Percentiles rank a stretch among this genome's conserved stretches.
Evolutionary conservation across 1,284 basidiomycete species (phyloP).

Genomic region (Porodaedalea pini): DNA sequence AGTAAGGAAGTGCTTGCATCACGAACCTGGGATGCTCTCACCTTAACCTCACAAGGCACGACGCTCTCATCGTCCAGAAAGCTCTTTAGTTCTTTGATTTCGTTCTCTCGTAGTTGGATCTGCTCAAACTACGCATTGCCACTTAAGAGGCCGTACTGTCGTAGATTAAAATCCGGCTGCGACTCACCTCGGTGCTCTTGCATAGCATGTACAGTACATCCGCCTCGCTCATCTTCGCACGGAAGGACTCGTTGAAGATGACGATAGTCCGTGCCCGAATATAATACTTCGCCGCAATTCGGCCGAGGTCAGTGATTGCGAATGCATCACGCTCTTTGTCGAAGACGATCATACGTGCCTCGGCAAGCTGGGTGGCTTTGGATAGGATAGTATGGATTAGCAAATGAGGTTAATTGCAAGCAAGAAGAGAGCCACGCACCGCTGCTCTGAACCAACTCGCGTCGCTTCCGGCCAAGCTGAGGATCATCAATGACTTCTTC

Average conservation of each 20-base stretch:
- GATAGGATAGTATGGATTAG: too few relatives aligned
- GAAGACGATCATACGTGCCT: slow-evolving; percentile 82
- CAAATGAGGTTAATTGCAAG: too few relatives aligned
- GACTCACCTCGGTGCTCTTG: slow-evolving; percentile 80
- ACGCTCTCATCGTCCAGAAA: slow-evolving; percentile 52
- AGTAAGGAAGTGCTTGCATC: neutral
- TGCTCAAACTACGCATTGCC: slow-evolving; percentile 76
- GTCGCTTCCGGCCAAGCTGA: slow-evolving; percentile 71
- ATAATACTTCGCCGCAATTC: slow-evolving; percentile 97
- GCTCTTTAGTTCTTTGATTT: slow-evolving; percentile 78
- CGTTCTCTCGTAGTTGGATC: slow-evolving; percentile 89
- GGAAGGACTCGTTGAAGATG: slow-evolving; percentile 84
- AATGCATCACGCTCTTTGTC: slow-evolving; percentile 64
- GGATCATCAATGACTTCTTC: slow-evolving; percentile 77
- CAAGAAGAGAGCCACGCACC: too few relatives aligned
- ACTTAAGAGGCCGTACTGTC: slow-evolving; percentile 1
- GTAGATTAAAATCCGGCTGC: neutral
- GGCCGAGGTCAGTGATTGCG: slow-evolving; percentile 81
- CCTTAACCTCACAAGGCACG: slow-evolving; percentile 78
- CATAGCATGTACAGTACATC: slow-evolving; percentile 87
- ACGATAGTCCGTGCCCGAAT: slow-evolving; percentile 86
- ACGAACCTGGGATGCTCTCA: slow-evolving; percentile 30
- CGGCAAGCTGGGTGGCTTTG: slow-evolving; percentile 74
- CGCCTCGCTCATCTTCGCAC: slow-evolving; percentile 88
- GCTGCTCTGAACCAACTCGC: slow-evolving; percentile 64